Conservation (phyloP, 352 stramenopile genomes). For the Phytophthora cajani region DNA sequence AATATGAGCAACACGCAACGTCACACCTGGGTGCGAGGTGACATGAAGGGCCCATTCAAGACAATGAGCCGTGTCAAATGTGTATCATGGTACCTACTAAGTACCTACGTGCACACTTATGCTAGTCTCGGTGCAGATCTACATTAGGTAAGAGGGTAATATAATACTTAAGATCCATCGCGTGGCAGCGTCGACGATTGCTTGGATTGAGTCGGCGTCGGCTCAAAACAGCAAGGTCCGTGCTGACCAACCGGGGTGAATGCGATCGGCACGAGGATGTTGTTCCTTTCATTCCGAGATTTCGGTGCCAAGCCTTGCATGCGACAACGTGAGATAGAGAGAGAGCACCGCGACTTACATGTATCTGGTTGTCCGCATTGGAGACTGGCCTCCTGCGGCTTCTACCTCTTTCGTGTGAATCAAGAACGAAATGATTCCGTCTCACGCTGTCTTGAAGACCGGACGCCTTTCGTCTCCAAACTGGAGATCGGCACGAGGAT, state of each 20-base stretch:
- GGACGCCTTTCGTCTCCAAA: constrained; percentile 1
- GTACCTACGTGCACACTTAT: too few relatives aligned
- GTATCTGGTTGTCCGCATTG: not conserved
- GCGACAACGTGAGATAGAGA: too few relatives aligned
- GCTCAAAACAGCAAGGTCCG: not conserved
- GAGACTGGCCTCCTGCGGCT: not conserved
- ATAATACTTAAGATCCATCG: not conserved
- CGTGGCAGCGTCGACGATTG: not conserved
- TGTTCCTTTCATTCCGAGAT: too few relatives aligned
- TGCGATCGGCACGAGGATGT: too few relatives aligned
- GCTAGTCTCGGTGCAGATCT: constrained; percentile 3
- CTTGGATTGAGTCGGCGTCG: not conserved
- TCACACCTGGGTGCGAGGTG: not conserved
- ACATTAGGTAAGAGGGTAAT: too few relatives aligned
- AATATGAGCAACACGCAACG: too few relatives aligned
- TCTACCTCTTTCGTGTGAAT: constrained; percentile 3
- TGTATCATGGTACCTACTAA: too few relatives aligned
- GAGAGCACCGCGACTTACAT: too few relatives aligned
- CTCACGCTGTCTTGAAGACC: not conserved
- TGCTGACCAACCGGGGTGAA: not conserved
- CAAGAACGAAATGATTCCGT: constrained; percentile 1
- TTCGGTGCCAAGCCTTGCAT: too few relatives aligned
- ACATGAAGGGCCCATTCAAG: too few relatives aligned
- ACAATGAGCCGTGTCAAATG: too few relatives aligned
- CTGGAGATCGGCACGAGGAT: constrained; percentile 1